These are phyloP conservation scores for Ceratobasidium sp. DNA, from an alignment of 1,284 basidiomycete genomes.

Conservation along the genomic window DNA sequence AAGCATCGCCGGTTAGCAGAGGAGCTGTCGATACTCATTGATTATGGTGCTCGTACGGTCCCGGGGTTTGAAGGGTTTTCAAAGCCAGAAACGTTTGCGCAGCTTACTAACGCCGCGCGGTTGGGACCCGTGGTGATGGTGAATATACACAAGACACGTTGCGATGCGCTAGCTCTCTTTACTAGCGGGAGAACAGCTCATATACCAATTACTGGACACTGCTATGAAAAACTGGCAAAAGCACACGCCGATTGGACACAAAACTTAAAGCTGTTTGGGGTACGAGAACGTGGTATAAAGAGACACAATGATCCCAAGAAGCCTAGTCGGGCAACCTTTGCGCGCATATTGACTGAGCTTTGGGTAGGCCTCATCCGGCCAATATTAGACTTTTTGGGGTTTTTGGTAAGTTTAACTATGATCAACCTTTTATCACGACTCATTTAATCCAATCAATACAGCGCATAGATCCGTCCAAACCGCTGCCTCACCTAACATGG, in stretches of 20 bases:
- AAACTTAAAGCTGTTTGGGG: neutral
- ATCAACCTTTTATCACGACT: neutral
- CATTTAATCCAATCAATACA: neutral
- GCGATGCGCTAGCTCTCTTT: neutral
- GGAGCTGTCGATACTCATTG: neutral
- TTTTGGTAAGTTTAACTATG: neutral
- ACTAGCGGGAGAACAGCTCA: neutral
- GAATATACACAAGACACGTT: neutral
- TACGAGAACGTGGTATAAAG: neutral
- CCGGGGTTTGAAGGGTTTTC: neutral
- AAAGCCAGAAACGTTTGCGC: no score
- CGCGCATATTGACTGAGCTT: conserved; percentile 6
- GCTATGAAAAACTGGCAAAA: neutral
- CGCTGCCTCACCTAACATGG: conserved; percentile 18
- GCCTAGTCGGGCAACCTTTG: neutral
- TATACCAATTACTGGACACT: neutral
- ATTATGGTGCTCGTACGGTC: neutral
- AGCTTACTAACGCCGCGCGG: neutral
- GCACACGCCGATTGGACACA: neutral
- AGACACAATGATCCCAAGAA: neutral
- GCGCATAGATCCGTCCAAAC: neutral
- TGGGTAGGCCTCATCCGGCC: conserved; percentile 13
- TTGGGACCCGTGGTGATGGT: neutral
- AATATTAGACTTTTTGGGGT: neutral
- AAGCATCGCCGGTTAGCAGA: neutral